Percentiles rank a stretch among this genome's conserved stretches.
These are phyloP conservation scores for Rubroshorea leprosula DNA, from an alignment of 345 rosid species.

Conservation along the genomic window DNA sequence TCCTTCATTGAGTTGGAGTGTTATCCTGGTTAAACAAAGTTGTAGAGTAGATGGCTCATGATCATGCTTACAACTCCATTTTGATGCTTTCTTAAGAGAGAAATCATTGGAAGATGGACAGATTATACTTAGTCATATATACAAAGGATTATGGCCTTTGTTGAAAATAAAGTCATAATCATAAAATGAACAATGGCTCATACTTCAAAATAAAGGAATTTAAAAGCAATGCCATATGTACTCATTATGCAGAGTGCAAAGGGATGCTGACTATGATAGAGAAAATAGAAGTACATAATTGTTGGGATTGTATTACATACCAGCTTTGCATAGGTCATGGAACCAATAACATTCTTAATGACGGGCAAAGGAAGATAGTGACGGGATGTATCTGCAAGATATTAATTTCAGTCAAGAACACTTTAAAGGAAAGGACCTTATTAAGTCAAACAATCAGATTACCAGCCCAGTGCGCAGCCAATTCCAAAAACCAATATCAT, in stretches of 20 bases:
- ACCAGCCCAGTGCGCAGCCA: no score
- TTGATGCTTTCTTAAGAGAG: no score
- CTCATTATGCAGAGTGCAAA: not conserved
- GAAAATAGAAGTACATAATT: not conserved
- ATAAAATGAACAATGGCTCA: no score
- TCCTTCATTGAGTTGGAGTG: no score
- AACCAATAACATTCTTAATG: conserved; percentile 63
- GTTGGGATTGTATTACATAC: conserved; percentile 30
- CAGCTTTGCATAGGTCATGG: conserved; percentile 68
- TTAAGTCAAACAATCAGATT: not conserved
- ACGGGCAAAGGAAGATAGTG: conserved; percentile 56
- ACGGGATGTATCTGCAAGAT: conserved; percentile 63
- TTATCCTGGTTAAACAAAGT: no score
- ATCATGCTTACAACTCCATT: no score
- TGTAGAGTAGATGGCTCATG: no score
- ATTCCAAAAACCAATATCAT: not conserved
- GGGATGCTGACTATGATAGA: not conserved
- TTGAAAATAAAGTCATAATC: no score
- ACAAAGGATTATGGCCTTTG: no score
- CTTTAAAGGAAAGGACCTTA: not conserved
- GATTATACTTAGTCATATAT: no score
- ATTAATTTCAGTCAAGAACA: not conserved
- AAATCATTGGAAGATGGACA: no score
- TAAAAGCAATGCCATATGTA: not conserved
- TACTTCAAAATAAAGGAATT: not conserved